Conservation (phyloP, 2,329 filamentous ascomycete species). For the Venturiaceae sp. region DNA sequence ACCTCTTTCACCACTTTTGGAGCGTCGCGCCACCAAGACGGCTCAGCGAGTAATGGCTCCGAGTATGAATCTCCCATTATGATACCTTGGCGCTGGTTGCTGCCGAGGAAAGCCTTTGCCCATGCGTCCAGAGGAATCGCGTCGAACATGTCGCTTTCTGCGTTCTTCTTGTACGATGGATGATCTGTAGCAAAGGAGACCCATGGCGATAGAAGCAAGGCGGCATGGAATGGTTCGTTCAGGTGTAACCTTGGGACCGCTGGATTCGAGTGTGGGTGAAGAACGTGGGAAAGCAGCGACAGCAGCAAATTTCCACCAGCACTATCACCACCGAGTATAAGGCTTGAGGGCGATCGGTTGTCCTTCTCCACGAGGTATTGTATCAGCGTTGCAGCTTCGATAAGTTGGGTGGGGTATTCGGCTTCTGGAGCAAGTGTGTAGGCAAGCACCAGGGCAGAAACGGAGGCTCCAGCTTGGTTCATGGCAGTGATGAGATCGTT, state of each 20-base stretch:
- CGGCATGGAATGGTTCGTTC: neutral
- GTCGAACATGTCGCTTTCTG: conserved; percentile 6
- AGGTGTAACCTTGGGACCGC: conserved; percentile 38
- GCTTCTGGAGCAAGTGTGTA: conserved; percentile 46
- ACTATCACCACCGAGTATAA: conserved; percentile 15
- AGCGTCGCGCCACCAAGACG: conserved; percentile 44
- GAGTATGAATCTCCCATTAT: conserved; percentile 4
- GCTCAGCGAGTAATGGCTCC: conserved; percentile 3
- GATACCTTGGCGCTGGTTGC: neutral
- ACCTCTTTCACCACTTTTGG: conserved; percentile 33
- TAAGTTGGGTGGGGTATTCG: conserved; percentile 38
- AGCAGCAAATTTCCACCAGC: conserved; percentile 4
- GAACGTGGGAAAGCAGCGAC: neutral
- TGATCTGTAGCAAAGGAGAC: conserved; percentile 3
- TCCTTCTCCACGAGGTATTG: conserved; percentile 29
- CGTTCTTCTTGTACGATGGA: neutral
- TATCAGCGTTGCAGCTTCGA: conserved; percentile 35
- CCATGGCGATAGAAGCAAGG: conserved; percentile 3
- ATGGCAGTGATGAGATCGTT: conserved; percentile 32
- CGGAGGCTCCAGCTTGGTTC: conserved; percentile 33
- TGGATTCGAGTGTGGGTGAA: conserved; percentile 13
- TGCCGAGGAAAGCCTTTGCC: conserved; percentile 1
- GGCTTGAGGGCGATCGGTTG: conserved; percentile 24
- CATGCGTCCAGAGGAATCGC: neutral
- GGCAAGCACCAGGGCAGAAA: conserved; percentile 43